Conservation (phyloP, 208 protist genomes). For the Leishmania braziliensis region DNA sequence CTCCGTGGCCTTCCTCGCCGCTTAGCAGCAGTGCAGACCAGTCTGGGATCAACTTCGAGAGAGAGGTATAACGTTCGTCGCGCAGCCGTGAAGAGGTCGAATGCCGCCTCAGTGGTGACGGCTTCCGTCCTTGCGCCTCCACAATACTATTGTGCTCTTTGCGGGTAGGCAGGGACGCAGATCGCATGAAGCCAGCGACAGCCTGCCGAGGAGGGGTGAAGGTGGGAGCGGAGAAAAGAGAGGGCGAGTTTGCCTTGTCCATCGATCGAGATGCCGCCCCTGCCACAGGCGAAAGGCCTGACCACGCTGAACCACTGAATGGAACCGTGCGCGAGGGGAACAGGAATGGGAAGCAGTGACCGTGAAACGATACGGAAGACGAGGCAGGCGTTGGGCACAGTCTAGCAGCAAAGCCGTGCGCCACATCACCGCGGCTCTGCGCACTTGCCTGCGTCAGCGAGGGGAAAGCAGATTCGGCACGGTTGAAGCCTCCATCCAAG, state of each 20-base stretch:
- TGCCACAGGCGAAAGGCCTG: background rate
- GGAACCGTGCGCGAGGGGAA: background rate
- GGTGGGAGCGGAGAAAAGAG: background rate
- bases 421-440: background rate
- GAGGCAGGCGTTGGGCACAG: background rate
- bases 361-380: background rate
- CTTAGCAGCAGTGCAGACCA: slow-evolving; percentile 13
- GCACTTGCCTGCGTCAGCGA: background rate
- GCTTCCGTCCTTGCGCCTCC: background rate
- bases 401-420: background rate
- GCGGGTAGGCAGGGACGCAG: background rate
- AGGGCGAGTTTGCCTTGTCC: background rate
- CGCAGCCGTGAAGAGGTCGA: background rate
- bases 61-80: background rate
- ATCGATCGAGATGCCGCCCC: background rate
- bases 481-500: background rate
- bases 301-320: background rate
- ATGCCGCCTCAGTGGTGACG: background rate
- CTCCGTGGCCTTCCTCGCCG: background rate
- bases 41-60: background rate
- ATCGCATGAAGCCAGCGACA: background rate
- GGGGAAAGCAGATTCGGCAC: background rate
- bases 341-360: background rate
- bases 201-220: background rate
- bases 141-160: background rate